A percentile compares a stretch with the other conserved stretches of the same genome.
Conservation (phyloP, 2,329 filamentous ascomycete species). For the Penicillium oxalicum region DNA sequence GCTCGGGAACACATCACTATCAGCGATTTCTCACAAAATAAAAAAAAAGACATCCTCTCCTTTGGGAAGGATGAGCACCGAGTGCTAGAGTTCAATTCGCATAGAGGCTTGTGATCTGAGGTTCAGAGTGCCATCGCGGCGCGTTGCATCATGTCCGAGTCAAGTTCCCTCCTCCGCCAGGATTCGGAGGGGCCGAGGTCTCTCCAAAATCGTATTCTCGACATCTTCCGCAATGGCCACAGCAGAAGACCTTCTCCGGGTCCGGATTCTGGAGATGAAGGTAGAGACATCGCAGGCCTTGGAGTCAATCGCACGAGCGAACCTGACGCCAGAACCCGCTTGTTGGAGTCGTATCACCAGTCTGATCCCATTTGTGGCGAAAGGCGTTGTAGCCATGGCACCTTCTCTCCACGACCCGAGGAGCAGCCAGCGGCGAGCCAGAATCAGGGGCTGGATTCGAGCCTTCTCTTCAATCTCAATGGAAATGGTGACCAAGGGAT, state of each 20-base stretch:
- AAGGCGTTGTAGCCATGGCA: slow-evolving; percentile 62
- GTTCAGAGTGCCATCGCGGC: slow-evolving; percentile 1
- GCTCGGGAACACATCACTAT: no score
- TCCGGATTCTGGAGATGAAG: slow-evolving; percentile 2
- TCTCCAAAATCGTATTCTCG: slow-evolving; percentile 27
- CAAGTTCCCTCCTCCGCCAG: slow-evolving; percentile 16
- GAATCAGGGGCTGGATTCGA: slow-evolving; percentile 26
- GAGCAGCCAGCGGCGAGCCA: slow-evolving; percentile 53
- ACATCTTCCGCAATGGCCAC: slow-evolving; percentile 24
- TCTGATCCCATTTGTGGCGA: slow-evolving; percentile 34
- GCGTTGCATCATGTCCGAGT: slow-evolving; percentile 24
- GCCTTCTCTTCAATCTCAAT: slow-evolving; percentile 21
- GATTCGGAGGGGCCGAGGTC: slow-evolving; percentile 23
- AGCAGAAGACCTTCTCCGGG: slow-evolving; percentile 11
- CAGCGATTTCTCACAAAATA: no score
- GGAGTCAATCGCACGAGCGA: slow-evolving; percentile 13
- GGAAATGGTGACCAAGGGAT: slow-evolving; percentile 28
- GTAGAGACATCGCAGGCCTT: slow-evolving; percentile 1
- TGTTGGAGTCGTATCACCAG: slow-evolving; percentile 37
- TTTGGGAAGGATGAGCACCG: slow-evolving; percentile 5
- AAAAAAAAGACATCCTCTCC: background rate
- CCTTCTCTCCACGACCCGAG: slow-evolving; percentile 63
- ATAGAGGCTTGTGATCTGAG: background rate
- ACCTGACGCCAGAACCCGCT: slow-evolving; percentile 30
- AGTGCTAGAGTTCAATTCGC: background rate